Evolutionary conservation across 768 basidiomycete species (phyloP).

Genomic region (Xerocomus spinulosus): DNA sequence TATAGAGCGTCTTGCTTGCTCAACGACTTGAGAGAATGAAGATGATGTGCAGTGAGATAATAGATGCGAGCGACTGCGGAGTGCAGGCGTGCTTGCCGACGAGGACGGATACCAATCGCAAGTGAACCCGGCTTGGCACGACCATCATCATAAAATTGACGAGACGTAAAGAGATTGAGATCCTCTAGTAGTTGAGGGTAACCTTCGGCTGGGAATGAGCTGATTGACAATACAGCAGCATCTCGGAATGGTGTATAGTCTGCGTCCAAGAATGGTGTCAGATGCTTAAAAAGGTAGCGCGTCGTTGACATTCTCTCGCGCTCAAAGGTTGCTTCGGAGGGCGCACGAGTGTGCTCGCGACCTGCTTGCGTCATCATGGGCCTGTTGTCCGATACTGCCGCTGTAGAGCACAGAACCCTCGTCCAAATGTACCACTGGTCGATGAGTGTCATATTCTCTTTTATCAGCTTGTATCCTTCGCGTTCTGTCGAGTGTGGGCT

Average conservation of each 20-base stretch:
- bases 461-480: constrained; percentile 48
- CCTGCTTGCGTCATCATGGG: constrained; percentile 49
- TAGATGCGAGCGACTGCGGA: constrained; percentile 89
- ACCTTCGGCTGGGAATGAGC: constrained; percentile 71
- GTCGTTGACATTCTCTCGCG: constrained; percentile 80
- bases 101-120: constrained; percentile 49
- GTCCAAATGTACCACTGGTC: constrained; percentile 86
- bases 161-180: constrained; percentile 70
- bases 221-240: constrained; percentile 83
- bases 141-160: constrained; percentile 75
- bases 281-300: constrained; percentile 75
- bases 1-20: constrained; percentile 69
- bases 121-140: constrained; percentile 45
- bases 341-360: constrained; percentile 64
- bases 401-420: constrained; percentile 80
- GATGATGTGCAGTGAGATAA: constrained; percentile 72
- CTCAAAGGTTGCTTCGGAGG: constrained; percentile 72
- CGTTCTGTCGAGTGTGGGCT: constrained; percentile 44
- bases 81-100: constrained; percentile 73
- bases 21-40: constrained; percentile 65
- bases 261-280: constrained; percentile 84
- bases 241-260: constrained; percentile 82
- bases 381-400: constrained; percentile 59
- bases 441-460: constrained; percentile 54
- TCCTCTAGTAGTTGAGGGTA: constrained; percentile 84